Evolutionary conservation across 225 moss, liverwort and hornwort genomes (phyloP), one percentile per base, ranked within the genome.

Genomic region (Sphagnum contortum): DNA sequence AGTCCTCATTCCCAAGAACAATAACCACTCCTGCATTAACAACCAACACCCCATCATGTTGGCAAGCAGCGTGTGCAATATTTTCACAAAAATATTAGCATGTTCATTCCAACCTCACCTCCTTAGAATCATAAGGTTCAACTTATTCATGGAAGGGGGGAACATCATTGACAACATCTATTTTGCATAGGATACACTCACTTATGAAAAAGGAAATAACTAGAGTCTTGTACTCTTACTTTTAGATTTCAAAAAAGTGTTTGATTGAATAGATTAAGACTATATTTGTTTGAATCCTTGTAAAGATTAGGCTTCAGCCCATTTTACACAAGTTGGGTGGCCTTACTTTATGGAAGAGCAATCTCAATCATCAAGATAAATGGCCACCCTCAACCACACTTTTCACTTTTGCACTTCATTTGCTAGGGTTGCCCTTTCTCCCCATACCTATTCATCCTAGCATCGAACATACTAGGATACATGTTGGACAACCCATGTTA

Each of bases 101-200:
- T 45, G 12, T 3, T 48, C 3, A n/a, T 5, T 63, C 3, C 5
- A 63, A 63, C 6, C 5, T 3, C 12, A 10, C 48, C 63, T 63
- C 9, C 48, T 4, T 12, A 48, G 1, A 5, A 7, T 9, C 1
- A 48, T 63, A 11, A 63, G n/a, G n/a, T n/a, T n/a, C n/a, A 49
- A 45, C 6, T 3, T 12, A 7, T 7, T 5, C 63, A 63, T 63
- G 8, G 12, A 6, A 9, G 3, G n/a, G 3, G 48, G 47, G 13
- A 63, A 63, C 50, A 49, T 63, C 3, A 3, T 63, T 8, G 63
- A 63, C 4, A 63, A 63, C 13, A 49, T 63, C 6, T 63, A 48
- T 13, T 49, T 63, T 10, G 29, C 2, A 1, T 48, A 5, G 0
- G 47, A 49, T 12, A 4, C 45, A 5, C 0, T 63, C 0, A 3